Conservation (phyloP, 805 yeast species). For the Candida takata region DNA sequence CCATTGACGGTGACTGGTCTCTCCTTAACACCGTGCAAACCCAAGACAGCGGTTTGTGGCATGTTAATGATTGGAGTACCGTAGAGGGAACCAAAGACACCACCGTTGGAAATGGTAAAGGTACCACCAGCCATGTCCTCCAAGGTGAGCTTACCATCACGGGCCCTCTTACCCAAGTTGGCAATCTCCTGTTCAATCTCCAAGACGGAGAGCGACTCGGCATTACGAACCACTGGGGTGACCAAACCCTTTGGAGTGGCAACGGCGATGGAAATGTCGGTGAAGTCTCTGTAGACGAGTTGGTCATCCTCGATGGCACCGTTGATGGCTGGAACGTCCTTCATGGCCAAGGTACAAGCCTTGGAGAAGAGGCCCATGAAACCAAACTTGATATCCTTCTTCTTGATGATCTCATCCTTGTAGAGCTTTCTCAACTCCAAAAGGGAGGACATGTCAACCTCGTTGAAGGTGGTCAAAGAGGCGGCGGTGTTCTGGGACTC, state of each 20-base stretch:
- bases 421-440: slow-evolving; percentile 92
- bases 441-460: slow-evolving; percentile 90
- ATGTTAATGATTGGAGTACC: slow-evolving; percentile 98
- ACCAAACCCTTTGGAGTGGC: slow-evolving; percentile 99
- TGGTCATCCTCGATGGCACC: slow-evolving; percentile 94
- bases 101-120: slow-evolving; percentile 98
- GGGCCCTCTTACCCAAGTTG: slow-evolving; percentile 81
- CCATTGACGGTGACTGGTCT: slow-evolving; percentile 97
- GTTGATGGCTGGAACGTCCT: slow-evolving; percentile 91
- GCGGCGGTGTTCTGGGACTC: slow-evolving; percentile 99
- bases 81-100: slow-evolving; percentile 94
- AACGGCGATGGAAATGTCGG: slow-evolving; percentile 92
- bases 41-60: slow-evolving; percentile 98
- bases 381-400: slow-evolving; percentile 90
- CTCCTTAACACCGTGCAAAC: slow-evolving; percentile 95
- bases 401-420: slow-evolving; percentile 93
- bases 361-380: slow-evolving; percentile 98
- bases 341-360: slow-evolving; percentile 88
- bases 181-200: slow-evolving; percentile 86
- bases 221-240: slow-evolving; percentile 96
- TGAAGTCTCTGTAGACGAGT: slow-evolving; percentile 92
- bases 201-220: slow-evolving; percentile 80
- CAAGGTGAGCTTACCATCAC: slow-evolving; percentile 91
- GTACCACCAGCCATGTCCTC: slow-evolving; percentile 99
- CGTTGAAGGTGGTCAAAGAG: slow-evolving; percentile 94